phyloP scores from a whole-genome alignment of 495 filamentous ascomycete species.

The Daldinia concentrica region DNA sequence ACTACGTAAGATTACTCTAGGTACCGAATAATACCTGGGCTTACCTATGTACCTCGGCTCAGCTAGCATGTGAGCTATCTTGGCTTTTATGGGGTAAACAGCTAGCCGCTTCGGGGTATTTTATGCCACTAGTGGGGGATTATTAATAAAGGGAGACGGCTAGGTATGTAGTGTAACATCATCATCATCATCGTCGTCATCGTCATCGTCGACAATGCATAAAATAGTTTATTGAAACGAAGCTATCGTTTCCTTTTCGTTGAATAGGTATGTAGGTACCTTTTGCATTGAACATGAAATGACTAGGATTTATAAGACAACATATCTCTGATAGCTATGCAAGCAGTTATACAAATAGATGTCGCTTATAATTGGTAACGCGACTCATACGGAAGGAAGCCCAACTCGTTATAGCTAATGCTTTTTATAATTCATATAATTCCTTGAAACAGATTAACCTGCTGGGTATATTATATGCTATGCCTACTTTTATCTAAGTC shows the following conservation, averaged over 20 bases:
- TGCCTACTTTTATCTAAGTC: not conserved
- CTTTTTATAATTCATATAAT: too few species aligned
- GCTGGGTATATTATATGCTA: not conserved
- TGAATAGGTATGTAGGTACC: too few species aligned
- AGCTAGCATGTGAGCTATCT: conserved; percentile 28
- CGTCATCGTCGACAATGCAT: not conserved
- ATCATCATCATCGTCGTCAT: conserved; percentile 6
- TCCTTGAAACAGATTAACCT: not conserved
- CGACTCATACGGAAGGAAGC: too few species aligned
- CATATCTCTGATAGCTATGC: not conserved
- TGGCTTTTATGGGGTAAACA: conserved; percentile 18
- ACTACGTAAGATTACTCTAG: conserved; percentile 36
- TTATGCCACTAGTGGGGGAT: not conserved
- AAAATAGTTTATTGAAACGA: not conserved
- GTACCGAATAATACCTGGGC: too few species aligned
- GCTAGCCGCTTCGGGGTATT: conserved; percentile 5
- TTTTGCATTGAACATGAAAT: not conserved
- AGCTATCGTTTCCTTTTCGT: not conserved
- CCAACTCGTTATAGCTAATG: too few species aligned
- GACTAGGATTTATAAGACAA: not conserved
- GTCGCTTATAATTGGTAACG: too few species aligned
- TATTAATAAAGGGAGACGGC: not conserved
- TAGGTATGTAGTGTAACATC: not conserved
- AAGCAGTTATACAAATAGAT: too few species aligned
- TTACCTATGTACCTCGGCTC: conserved; percentile 27